Base-by-base conservation (phyloP, 2,329 filamentous ascomycete genomes). In the Domatiomyces globalis region DNA sequence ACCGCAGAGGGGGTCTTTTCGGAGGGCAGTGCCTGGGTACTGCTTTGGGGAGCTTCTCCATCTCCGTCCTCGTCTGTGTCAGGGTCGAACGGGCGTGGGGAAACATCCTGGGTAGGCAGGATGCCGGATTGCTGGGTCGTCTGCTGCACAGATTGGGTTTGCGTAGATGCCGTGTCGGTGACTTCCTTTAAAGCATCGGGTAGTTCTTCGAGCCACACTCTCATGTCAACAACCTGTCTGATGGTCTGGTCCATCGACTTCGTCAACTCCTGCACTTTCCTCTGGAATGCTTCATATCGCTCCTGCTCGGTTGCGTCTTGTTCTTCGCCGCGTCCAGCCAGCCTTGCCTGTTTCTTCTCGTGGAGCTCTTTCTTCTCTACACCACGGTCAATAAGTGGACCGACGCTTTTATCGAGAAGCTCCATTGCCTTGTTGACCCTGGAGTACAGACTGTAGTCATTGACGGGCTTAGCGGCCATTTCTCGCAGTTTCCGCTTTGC, bases 171-270 rank as follows among this genome's bases (percentile, higher is more conserved):
- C n/a, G 69, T 72, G 54, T 46, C 63, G 53, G 59, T 66, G 57
- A 79, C 60, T 53, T 68, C 67, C 2, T 62, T 58, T 4, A 81
- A 54, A 1, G 69, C 66, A 10, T 70, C 67, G 27, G 67, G 66
- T 45, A 78, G 61, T 4, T 64, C 61, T 50, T 70, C 63, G 12
- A 77, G 62, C 53, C 69, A 72, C 7, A 72, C 66, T 51, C 74
- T 69, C 7, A 70, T 70, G 64, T 85, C 81, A 53, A 84, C 75
- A 47, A 79, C 64, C 10, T 71, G 67, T 15, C 80, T 72, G 61
- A 83, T 73, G 45, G 68, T 70, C 60, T 73, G 69, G 57, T 85
- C 81, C 61, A 83, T 70, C 48, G 71, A 69, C 25, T 65, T 63
- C 1, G 78, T 83, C 58, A 78, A 66, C 2, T 65, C 63, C 15